Evolutionary conservation across 768 basidiomycete species (phyloP).

Genomic region (Suillus subaureus): DNA sequence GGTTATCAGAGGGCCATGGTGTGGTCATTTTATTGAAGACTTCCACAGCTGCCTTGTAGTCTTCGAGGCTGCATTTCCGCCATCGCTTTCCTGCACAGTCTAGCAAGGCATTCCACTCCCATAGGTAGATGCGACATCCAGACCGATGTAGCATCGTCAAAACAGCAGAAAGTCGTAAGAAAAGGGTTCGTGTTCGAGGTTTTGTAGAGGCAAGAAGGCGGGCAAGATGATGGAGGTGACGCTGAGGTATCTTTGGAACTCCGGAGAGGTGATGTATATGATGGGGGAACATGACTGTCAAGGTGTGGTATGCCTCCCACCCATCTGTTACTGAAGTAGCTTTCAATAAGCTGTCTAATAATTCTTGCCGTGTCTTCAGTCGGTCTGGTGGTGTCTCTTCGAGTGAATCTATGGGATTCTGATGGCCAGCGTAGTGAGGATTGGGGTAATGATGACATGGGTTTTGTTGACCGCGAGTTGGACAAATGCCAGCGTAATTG

Average conservation of each 20-base stretch:
- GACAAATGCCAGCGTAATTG: constrained; percentile 13
- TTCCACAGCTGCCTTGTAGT: constrained; percentile 61
- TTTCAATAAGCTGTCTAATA: constrained; percentile 36
- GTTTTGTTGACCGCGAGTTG: constrained; percentile 13
- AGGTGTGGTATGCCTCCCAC: constrained; percentile 45
- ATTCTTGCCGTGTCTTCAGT: constrained; percentile 23
- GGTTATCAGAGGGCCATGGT: constrained; percentile 24
- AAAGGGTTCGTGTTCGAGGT: constrained; percentile 61
- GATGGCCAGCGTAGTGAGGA: background rate
- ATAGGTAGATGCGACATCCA: constrained; percentile 57
- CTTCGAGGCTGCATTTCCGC: constrained; percentile 55
- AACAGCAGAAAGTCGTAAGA: constrained; percentile 70
- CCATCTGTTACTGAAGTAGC: constrained; percentile 35
- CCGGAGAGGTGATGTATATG: constrained; percentile 7
- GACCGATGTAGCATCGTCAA: constrained; percentile 55
- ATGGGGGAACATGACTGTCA: constrained; percentile 28
- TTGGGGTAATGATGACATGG: constrained; percentile 3
- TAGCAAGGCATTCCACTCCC: constrained; percentile 80
- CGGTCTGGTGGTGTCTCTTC: constrained; percentile 14
- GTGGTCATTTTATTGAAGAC: constrained; percentile 64
- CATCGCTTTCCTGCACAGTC: constrained; percentile 67
- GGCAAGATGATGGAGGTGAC: constrained; percentile 61
- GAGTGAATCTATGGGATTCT: background rate
- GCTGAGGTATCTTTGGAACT: constrained; percentile 28
- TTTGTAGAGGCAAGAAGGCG: constrained; percentile 56